These are phyloP conservation scores for Colletotrichum euphorbiae DNA, from an alignment of 2,329 filamentous ascomycete species.

Conservation along the genomic window DNA sequence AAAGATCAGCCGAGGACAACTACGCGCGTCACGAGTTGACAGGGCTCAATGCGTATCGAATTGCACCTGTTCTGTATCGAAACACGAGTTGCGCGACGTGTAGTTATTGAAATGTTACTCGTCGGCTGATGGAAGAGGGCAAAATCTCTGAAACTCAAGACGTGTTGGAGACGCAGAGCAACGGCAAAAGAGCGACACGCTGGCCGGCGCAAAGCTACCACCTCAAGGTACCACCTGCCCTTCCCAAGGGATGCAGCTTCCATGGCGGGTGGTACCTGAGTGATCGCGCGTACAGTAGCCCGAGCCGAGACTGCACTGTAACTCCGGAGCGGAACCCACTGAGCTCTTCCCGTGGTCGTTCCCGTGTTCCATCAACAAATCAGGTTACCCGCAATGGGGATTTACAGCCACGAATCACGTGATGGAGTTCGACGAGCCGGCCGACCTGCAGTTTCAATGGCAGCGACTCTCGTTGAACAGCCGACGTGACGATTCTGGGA, in stretches of 20 bases:
- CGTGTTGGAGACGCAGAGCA: constrained; percentile 4
- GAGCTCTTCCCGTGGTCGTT: no score
- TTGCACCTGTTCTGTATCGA: no score
- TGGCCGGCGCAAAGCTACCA: constrained; percentile 7
- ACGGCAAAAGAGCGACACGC: constrained; percentile 17
- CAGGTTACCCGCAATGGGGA: background rate
- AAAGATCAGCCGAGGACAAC: no score
- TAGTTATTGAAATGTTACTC: background rate
- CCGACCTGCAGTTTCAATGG: background rate
- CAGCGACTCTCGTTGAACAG: background rate
- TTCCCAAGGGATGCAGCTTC: constrained; percentile 28
- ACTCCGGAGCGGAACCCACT: no score
- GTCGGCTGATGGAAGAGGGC: background rate
- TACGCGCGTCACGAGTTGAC: background rate
- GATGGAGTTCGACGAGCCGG: background rate
- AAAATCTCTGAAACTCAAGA: background rate
- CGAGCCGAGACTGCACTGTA: background rate
- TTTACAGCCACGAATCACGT: background rate
- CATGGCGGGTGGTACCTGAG: background rate
- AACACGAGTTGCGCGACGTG: background rate
- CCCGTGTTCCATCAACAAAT: background rate
- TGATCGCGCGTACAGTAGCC: background rate
- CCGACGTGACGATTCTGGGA: background rate
- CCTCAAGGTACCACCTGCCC: constrained; percentile 2
- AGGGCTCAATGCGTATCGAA: background rate